Evolutionary conservation across 1,284 basidiomycete genomes (phyloP).

Genomic region (Schizophyllum commune): DNA sequence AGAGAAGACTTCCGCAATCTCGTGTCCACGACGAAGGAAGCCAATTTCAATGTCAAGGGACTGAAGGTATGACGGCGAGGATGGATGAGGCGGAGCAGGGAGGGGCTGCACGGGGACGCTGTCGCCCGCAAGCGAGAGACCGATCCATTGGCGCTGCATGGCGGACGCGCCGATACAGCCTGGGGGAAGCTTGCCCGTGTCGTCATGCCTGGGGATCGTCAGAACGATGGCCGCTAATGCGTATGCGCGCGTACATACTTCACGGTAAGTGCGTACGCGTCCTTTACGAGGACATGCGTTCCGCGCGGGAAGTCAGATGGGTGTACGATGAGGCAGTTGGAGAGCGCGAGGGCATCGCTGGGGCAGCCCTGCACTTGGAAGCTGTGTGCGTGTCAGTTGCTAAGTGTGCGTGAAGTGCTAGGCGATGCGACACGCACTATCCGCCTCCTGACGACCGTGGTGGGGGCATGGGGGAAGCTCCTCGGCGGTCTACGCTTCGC

Average conservation of each 20-base stretch:
- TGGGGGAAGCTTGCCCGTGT: conserved; percentile 56
- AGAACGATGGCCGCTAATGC: conserved; percentile 1
- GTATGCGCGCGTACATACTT: conserved; percentile 38
- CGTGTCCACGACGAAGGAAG: conserved; percentile 57
- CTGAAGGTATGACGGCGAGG: conserved; percentile 65
- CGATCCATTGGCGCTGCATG: conserved; percentile 81
- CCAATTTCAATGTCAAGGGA: conserved; percentile 76
- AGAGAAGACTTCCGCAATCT: conserved; percentile 69
- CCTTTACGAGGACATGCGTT: conserved; percentile 71
- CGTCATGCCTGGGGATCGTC: conserved; percentile 53
- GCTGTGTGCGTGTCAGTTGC: conserved; percentile 24
- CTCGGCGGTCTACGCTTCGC: conserved; percentile 33
- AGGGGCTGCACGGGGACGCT: conserved; percentile 64
- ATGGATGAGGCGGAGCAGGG: conserved; percentile 44
- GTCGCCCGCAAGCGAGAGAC: conserved; percentile 74
- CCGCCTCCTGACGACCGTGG: conserved; percentile 9
- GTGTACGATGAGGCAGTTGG: conserved; percentile 79
- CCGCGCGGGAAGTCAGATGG: conserved; percentile 67
- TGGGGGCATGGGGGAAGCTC: conserved; percentile 25
- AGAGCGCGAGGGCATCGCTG: conserved; percentile 62
- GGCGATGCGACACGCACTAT: conserved; percentile 31
- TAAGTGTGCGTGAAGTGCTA: not conserved
- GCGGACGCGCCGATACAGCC: conserved; percentile 62
- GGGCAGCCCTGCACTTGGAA: conserved; percentile 53
- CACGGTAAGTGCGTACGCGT: conserved; percentile 61